Evolutionary conservation across 2,329 filamentous ascomycete genomes (phyloP).

Genomic region (Chaetomium sp.): DNA sequence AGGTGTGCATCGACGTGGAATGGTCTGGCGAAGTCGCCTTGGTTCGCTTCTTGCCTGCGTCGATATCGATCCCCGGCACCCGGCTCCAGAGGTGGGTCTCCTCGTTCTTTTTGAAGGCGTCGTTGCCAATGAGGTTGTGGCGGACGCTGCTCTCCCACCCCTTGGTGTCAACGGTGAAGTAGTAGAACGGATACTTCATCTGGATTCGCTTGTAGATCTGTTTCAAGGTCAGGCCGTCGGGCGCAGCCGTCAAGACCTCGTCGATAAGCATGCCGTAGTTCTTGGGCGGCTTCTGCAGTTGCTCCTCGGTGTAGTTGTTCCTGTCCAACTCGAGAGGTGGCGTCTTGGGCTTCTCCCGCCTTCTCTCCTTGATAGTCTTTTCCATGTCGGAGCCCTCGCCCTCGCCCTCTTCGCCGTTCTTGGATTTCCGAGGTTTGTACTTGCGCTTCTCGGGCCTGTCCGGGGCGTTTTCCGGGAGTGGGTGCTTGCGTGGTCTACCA

Average conservation of each 20-base stretch:
- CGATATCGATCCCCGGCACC: slow-evolving; percentile 59
- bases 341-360: slow-evolving; percentile 65
- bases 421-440: slow-evolving; percentile 61
- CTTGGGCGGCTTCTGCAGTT: slow-evolving; percentile 63
- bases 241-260: slow-evolving; percentile 58
- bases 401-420: slow-evolving; percentile 53
- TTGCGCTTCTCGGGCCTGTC: slow-evolving; percentile 64
- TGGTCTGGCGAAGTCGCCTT: slow-evolving; percentile 58
- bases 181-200: slow-evolving; percentile 60
- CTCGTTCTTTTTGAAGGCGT: slow-evolving; percentile 62
- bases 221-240: slow-evolving; percentile 59
- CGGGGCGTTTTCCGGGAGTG: slow-evolving; percentile 57
- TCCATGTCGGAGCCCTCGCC: slow-evolving; percentile 59
- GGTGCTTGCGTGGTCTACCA: slow-evolving; percentile 65
- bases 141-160: slow-evolving; percentile 69
- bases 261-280: slow-evolving; percentile 64
- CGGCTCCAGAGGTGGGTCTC: slow-evolving; percentile 59
- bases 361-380: slow-evolving; percentile 58
- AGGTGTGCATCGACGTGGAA: slow-evolving; percentile 43
- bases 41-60: slow-evolving; percentile 60
- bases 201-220: slow-evolving; percentile 66
- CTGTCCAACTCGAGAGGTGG: slow-evolving; percentile 59
- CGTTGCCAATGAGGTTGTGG: slow-evolving; percentile 64
- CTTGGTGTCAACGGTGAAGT: slow-evolving; percentile 62
- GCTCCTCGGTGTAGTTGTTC: slow-evolving; percentile 59